Base-by-base conservation (phyloP, 2,329 filamentous ascomycete genomes). In the Cordyceps cateniannulata region DNA sequence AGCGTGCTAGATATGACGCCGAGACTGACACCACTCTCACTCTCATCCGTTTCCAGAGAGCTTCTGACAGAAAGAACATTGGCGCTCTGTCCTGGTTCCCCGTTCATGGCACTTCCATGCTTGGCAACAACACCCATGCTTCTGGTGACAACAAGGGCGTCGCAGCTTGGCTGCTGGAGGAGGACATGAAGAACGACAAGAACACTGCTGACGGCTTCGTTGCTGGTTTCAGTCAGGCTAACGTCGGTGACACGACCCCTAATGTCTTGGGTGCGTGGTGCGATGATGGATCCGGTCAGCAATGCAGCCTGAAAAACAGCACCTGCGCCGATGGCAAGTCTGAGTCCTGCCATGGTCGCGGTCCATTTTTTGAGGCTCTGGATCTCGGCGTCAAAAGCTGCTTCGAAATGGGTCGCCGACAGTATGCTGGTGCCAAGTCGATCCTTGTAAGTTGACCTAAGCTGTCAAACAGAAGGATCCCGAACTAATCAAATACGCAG, bases 121-220 rank as follows among this genome's bases (percentile, higher is more conserved):
- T 93, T 24, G 89, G 90, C 59, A 98, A 98, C 75, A 96, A 96
- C 74, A 97, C 92, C 0, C 80, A 96, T 16, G 85, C 95, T 54
- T 87, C 91, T 2, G 93, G 91, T 20, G 93, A 98, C 73, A 98
- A 98, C 77, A 98, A 98, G 76, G 93, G 93, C 12, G 91, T 96
- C 8, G 93, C 93, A 2, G 90, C 93, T 0, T 89, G 88, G 70
- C 77, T 96, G 14, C 87, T 97, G 58, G 93, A 98, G 71, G 83
- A 88, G 65, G 86, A 83, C 56, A 80, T 88, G 53, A 71, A 76
- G 2, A 74, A 72, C n/a, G 79, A 84, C 20, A 69, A 77, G 1
- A 79, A 76, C 20, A 85, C 86, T 38, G 81, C 83, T 0, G 77
- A 85, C 2, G 83, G 81, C 10, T 96, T 96, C 66, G 90, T 97